Percentiles rank a stretch among this genome's conserved stretches.
phyloP scores from a whole-genome alignment of 1,284 basidiomycete genomes.

The Leucoagaricus sp. region DNA sequence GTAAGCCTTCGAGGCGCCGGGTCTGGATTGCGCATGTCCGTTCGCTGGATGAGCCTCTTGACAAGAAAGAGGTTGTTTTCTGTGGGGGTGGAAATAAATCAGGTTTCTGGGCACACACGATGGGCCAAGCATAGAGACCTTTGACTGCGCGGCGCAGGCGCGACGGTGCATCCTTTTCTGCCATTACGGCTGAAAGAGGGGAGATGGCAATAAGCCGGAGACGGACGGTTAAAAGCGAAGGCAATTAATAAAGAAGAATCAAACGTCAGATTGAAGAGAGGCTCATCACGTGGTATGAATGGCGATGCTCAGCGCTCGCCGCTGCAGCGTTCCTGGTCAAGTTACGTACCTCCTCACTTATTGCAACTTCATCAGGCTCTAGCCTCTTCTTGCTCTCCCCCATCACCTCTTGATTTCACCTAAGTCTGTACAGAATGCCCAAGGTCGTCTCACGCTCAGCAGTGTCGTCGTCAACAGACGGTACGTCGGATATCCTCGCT shows the following conservation, averaged over 20 bases:
- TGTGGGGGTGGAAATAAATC: conserved; percentile 49
- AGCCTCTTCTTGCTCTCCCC: not conserved
- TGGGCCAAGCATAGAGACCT: conserved; percentile 42
- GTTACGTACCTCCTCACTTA: no score
- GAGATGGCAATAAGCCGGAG: conserved; percentile 23
- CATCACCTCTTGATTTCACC: not conserved
- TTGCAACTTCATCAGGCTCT: no score
- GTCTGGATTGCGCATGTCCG: conserved; percentile 89
- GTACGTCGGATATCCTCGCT: conserved; percentile 37
- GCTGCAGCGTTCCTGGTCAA: conserved; percentile 7
- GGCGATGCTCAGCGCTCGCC: not conserved
- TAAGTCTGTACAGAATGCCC: conserved; percentile 49
- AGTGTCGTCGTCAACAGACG: conserved; percentile 79
- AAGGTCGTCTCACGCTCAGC: conserved; percentile 82
- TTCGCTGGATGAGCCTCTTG: conserved; percentile 76
- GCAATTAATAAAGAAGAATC: conserved; percentile 11
- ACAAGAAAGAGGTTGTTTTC: conserved; percentile 93
- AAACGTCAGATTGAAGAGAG: conserved; percentile 8
- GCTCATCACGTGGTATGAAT: conserved; percentile 17
- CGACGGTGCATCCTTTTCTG: conserved; percentile 76
- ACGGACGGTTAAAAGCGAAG: conserved; percentile 18
- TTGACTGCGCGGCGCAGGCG: conserved; percentile 79
- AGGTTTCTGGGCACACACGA: conserved; percentile 18
- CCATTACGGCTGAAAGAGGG: conserved; percentile 49
- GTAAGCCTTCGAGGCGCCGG: conserved; percentile 73